These are phyloP conservation scores for Saitozyma podzolica DNA, from an alignment of 768 basidiomycete genomes.

Conservation along the genomic window DNA sequence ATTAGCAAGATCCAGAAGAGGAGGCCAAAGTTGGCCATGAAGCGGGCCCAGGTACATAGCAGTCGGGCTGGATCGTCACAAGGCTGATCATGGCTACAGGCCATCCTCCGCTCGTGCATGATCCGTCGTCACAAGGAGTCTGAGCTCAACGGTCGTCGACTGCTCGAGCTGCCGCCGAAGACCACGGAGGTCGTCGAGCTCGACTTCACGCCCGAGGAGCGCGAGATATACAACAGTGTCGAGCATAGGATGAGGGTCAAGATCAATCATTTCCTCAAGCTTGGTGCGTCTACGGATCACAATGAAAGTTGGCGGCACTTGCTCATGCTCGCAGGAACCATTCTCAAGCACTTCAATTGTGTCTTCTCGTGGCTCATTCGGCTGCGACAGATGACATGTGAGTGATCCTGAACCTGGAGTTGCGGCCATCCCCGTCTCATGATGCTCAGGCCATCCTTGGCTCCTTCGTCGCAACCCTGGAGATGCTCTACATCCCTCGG, in stretches of 20 bases:
- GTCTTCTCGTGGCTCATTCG: slow-evolving; percentile 71
- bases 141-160: slow-evolving; percentile 64
- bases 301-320: not conserved
- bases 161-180: slow-evolving; percentile 68
- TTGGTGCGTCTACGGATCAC: slow-evolving; percentile 5
- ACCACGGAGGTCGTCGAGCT: slow-evolving; percentile 59
- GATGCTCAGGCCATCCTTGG: slow-evolving; percentile 58
- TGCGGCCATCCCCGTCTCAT: not conserved
- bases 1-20: slow-evolving; percentile 50
- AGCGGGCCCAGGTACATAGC: slow-evolving; percentile 56
- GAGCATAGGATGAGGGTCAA: slow-evolving; percentile 57
- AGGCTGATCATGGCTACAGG: slow-evolving; percentile 43
- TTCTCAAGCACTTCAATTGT: slow-evolving; percentile 65
- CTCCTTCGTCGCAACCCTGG: slow-evolving; percentile 63
- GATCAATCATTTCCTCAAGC: slow-evolving; percentile 58
- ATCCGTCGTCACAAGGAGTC: slow-evolving; percentile 70
- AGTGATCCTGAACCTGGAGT: not conserved
- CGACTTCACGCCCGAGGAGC: slow-evolving; percentile 64
- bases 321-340: slow-evolving; percentile 55
- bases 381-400: slow-evolving; percentile 66
- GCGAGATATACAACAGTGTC: slow-evolving; percentile 61
- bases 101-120: slow-evolving; percentile 60
- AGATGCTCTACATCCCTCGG: slow-evolving; percentile 52
- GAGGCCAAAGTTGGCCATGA: slow-evolving; percentile 58
- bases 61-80: not conserved